Evolutionary conservation across 306 rosid genomes (phyloP), one percentile per base, ranked within the genome.

Genomic region (Sophora flavescens): DNA sequence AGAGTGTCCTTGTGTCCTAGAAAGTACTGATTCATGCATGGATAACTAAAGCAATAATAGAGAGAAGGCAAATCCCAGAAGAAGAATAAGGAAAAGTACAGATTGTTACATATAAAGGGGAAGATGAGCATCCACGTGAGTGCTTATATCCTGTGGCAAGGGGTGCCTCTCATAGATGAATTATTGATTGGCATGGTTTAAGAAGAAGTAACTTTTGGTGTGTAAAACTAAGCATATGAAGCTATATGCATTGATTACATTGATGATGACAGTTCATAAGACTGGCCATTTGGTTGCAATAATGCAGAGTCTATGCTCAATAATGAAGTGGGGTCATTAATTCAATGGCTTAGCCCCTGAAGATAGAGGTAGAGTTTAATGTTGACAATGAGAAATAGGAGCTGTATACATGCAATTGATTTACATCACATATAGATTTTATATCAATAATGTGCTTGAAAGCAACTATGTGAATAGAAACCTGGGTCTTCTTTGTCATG

Each of bases 251-350:
- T 58, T 35, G 36, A 65, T 78, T 75, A 33, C 33, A 65, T 57
- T 82, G 86, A 82, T 39, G 22, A 66, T 3, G 83, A 83, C 65
- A 74, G 13, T 32, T n/a, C 48, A 68, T 66, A 14, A 16, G 45
- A 78, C 73, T 73, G 45, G 74, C 39, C 53, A 41, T 74, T 61
- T 65, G 13, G 71, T 56, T 53, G 45, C 70, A 83, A 69, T 83
- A 74, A 83, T 74, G 45, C 75, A 74, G 70, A 74, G 70, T 74
- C 22, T 79, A n/a, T 42, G 12, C 30, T 78, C 73, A 83, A 83
- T 83, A 78, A 74, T 78, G 75, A 76, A 36, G 50, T 64, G 72
- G 70, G 82, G 76, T 41, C 58, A 48, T 48, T 12, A 28, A 64
- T 58, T 17, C 11, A 15, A 74, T 68, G 59, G 70, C 62, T 38